Conservation (phyloP, 371 early-diverging fungal species). For the Zopfochytrium polystomum region DNA sequence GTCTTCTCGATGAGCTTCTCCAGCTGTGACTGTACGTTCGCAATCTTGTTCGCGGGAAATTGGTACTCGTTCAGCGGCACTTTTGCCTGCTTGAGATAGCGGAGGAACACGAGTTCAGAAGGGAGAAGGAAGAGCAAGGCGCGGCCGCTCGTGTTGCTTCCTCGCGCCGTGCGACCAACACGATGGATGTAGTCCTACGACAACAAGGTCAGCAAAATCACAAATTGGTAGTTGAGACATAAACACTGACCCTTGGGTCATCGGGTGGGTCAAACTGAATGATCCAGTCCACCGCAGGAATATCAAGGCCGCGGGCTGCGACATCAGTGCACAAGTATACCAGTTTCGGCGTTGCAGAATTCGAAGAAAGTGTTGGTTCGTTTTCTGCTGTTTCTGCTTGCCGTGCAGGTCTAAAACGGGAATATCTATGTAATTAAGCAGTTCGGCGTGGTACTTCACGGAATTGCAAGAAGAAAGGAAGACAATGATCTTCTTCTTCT, state of each 20-base stretch:
- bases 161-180: conserved; percentile 98
- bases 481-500: conserved; percentile 92
- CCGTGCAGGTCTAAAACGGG: conserved; percentile 95
- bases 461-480: conserved; percentile 94
- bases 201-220: too few species aligned
- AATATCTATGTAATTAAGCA: conserved; percentile 95
- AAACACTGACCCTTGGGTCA: conserved; percentile 64
- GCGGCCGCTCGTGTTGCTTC: conserved; percentile 78
- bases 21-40: conserved; percentile 93
- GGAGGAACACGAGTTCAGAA: conserved; percentile 91
- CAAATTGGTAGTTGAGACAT: conserved; percentile 5
- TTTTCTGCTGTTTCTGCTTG: conserved; percentile 92
- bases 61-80: conserved; percentile 97
- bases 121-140: conserved; percentile 94
- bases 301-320: conserved; percentile 97
- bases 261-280: conserved; percentile 99
- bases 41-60: conserved; percentile 89
- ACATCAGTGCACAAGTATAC: conserved; percentile 98
- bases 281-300: conserved; percentile 97
- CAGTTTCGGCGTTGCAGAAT: conserved; percentile 85
- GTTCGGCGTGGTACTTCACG: conserved; percentile 92
- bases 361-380: conserved; percentile 95
- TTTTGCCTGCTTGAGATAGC: conserved; percentile 95
- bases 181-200: conserved; percentile 93
- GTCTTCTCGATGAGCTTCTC: conserved; percentile 96